Evolutionary conservation across 2,329 filamentous ascomycete genomes (phyloP), one percentile per base, ranked within the genome.

Genomic region (Lachnellula occidentalis): DNA sequence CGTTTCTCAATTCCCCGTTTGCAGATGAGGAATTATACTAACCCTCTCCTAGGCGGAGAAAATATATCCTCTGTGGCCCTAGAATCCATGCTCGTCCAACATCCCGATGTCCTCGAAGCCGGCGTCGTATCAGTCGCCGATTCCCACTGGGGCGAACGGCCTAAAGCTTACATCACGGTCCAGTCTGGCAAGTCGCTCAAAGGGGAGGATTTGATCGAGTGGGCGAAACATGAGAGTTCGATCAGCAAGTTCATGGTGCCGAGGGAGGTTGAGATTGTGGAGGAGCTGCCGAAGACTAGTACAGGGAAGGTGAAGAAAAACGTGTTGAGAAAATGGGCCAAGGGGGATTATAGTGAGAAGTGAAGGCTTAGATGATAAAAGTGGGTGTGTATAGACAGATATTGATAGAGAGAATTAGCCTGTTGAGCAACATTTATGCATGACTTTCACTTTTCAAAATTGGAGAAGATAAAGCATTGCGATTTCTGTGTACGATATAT

Each of bases 281-380:
- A 75, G 5, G 92, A 96, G 71, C 76, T 99, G 61, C 94, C 94
- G 9, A 99, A 99, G 80, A 99, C 94, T 27, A 94, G 88, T 71
- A 99, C 94, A 0, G 94, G 94, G 3, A 99, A 99, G 79, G 80
- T 97, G 57, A 86, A 90, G 80, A 99, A 99, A 82, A 97, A 96
- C 66, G 82, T 95, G 6, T 72, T 99, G 53, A 77, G 94, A 57
- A 87, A 90, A 63, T 68, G 66, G 66, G 63, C 63, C 39, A 63
- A 59, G 57, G 64, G 65, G 8, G 60, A 65, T 59, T 64, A 61
- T 58, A 58, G 53, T 46, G 59, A 61, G 54, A 63, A 60, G 17
- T 66, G 48, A 42, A 5, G 36, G 36, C 5, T 6, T 39, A 39
- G 36, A 39, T 39, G 8, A 8, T 9, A 11, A 2, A 31, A 11